Conservation (phyloP, 164 flowering plant genomes). For the Paratinospora sagittata region DNA sequence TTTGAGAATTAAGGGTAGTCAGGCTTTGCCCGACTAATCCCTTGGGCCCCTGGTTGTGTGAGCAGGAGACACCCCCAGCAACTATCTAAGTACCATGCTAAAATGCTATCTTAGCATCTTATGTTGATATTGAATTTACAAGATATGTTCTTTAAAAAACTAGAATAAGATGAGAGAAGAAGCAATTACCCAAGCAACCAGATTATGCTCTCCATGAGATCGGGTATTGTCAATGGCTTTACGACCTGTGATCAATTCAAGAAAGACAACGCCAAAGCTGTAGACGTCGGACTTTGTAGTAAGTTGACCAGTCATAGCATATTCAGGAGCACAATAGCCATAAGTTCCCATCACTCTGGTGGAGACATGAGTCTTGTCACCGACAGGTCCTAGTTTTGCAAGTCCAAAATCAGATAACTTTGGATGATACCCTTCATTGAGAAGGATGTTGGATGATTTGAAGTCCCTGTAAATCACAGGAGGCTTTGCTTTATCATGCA, state of each 20-base stretch:
- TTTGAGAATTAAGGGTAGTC: too few relatives aligned
- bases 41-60: too few relatives aligned
- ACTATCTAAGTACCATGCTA: too few relatives aligned
- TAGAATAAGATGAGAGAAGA: not conserved
- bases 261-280: constrained; percentile 88
- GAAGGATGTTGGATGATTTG: constrained; percentile 87
- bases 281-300: constrained; percentile 86
- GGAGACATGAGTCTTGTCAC: too few relatives aligned
- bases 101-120: too few relatives aligned
- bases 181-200: constrained; percentile 77
- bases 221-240: constrained; percentile 69
- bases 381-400: too few relatives aligned
- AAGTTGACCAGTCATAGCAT: constrained; percentile 93
- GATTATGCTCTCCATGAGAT: constrained; percentile 74
- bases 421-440: constrained; percentile 72
- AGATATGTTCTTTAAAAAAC: not conserved
- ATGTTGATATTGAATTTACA: not conserved
- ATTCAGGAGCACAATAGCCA: too few relatives aligned
- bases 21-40: too few relatives aligned
- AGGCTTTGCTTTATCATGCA: constrained; percentile 86
- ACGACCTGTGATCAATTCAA: constrained; percentile 88
- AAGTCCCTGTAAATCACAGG: constrained; percentile 86
- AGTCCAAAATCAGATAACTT: too few relatives aligned
- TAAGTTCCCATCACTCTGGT: too few relatives aligned
- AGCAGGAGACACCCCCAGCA: too few relatives aligned